Base-by-base conservation (phyloP, 1,284 basidiomycete genomes). In the Cystobasidium slooffiae region DNA sequence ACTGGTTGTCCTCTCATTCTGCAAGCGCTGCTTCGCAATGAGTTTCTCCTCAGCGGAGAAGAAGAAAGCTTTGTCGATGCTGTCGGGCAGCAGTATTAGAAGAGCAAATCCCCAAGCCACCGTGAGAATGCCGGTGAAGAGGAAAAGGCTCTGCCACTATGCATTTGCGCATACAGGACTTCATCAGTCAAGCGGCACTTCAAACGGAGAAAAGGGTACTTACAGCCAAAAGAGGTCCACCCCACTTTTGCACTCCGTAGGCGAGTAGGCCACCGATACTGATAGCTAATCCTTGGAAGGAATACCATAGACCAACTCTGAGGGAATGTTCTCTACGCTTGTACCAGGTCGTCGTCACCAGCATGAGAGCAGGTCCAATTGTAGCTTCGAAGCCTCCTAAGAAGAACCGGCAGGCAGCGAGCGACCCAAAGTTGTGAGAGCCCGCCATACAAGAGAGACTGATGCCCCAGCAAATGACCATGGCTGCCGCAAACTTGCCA, bases 371-470 rank as follows among this genome's bases (percentile, higher is more conserved):
- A 4, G 44, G 44, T n/a, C 63, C 63, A 49, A 51, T 53, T 18
- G 39, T 39, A 20, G 66, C 75, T 62, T 77, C 76, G 18, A 77
- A 77, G 18, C 16, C 47, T 8, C 76, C 76, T 7, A 77, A 64
- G 9, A 77, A 49, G 68, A 77, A 75, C 24, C 76, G 67, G 6
- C 63, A 66, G 37, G 58, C 75, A 12, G 63, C 39, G 7, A 77
- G 68, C 3, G 68, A 12, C 9, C 43, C 12, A 22, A 62, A 76
- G 49, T 63, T 55, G 0, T 24, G 68, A 2, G 76, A 68, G 6
- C 41, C 76, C 5, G 75, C 76, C 76, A 77, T 77, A 18, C 75
- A 72, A 7, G 22, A 63, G 6, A 76, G 61, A 9, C 56, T 51
- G 7, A 58, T 46, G 1, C 70, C 70, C 51, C 72, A 75, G 62